phyloP scores from a whole-genome alignment of 2,329 filamentous ascomycete species.

The Monosporascus sp. region DNA sequence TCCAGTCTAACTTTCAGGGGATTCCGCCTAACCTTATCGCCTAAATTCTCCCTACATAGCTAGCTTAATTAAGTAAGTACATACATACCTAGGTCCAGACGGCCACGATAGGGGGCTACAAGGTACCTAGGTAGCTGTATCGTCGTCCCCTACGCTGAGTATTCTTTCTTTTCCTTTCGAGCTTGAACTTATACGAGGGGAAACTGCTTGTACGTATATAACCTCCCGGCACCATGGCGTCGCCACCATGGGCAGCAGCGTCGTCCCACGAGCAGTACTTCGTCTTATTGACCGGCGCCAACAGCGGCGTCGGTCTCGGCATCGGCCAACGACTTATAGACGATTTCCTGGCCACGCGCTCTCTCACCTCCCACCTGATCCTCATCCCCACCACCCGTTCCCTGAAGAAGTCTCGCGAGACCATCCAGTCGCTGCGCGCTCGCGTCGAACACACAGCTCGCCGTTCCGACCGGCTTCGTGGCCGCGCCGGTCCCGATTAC shows the following conservation, averaged over 20 bases:
- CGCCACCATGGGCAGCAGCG: constrained; percentile 26
- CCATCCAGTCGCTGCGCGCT: constrained; percentile 57
- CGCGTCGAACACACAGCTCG: constrained; percentile 52
- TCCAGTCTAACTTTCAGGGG: too few relatives aligned
- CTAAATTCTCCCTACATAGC: too few relatives aligned
- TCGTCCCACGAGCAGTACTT: constrained; percentile 27
- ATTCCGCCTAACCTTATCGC: too few relatives aligned
- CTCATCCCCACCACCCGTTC: constrained; percentile 82
- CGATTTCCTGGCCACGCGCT: constrained; percentile 72
- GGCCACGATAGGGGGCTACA: too few relatives aligned
- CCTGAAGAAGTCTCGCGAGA: constrained; percentile 67
- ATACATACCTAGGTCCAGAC: too few relatives aligned
- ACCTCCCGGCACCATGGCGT: constrained; percentile 12
- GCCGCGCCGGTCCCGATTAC: constrained; percentile 34
- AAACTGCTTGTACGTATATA: not conserved
- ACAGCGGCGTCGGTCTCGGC: constrained; percentile 79
- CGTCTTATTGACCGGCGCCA: constrained; percentile 28
- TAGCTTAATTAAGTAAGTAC: too few relatives aligned
- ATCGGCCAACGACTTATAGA: constrained; percentile 83
- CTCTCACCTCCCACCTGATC: constrained; percentile 64
- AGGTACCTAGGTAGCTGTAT: too few relatives aligned
- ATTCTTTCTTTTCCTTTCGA: too few relatives aligned
- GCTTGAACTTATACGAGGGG: not conserved
- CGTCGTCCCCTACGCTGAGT: too few relatives aligned
- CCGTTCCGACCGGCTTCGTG: constrained; percentile 32